Base-by-base conservation (phyloP, 2,329 filamentous ascomycete genomes). In the Cytospora chrysosperma region DNA sequence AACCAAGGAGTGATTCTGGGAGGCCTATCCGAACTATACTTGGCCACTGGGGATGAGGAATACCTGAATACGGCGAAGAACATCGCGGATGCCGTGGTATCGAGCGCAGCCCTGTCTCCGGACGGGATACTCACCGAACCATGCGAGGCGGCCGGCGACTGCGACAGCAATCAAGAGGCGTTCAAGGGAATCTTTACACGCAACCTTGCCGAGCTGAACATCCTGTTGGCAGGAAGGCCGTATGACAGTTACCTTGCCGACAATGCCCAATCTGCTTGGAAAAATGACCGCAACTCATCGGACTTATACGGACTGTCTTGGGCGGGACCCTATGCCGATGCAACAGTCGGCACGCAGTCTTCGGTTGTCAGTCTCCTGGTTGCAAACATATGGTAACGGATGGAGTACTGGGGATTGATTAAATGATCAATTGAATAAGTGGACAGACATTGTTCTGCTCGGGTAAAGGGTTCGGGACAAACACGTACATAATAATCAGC, bases 181-280 rank as follows among this genome's bases (percentile, higher is more conserved):
- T 92, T 92, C 81, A 92, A 92, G 74, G 89, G 89, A 4, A 79
- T 91, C 40, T 90, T 91, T 67, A 79, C 85, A 19, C 81, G 88
- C 24, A 90, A 90, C 70, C 75, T 92, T 24, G 79, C 81, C 37
- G 81, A 83, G 61, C 74, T 92, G 37, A 78, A 88, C 26, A 70
- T 34, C 1, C 37, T 60, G 24, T n/a, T 68, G n/a, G 43, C 37
- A 8, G 56, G 32, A 53, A 53, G 57, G 21, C 69, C 68, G 19
- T 73, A 71, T 57, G 54, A 59, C 7, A 27, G 13, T 15, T 72
- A 67, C 19, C 53, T 73, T 26, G 51, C 54, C 37, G 32, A 49
- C 8, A 73, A 73, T 52, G 70, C 70, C 7, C 59, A 66, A 67
- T 63, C 56, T 30, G 68, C 59, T 47, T 67, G 66, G 43, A 28